These are phyloP conservation scores for Anisodus tanguticus DNA, from an alignment of 257 asterid species.

Conservation along the genomic window DNA sequence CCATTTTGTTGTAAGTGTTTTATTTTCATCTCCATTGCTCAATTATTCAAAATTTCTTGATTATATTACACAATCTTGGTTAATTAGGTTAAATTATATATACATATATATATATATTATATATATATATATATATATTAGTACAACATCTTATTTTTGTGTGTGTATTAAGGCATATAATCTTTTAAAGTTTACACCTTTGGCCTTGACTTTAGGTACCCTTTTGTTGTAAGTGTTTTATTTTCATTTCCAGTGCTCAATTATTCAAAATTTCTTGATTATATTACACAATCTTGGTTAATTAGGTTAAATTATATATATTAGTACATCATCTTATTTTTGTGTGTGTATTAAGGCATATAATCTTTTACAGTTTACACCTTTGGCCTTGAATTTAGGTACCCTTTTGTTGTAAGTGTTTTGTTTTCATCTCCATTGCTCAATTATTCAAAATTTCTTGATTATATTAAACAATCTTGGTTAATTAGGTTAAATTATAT, in stretches of 20 bases:
- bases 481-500: background rate
- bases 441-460: too few species aligned
- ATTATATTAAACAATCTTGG: background rate
- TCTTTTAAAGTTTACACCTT: background rate
- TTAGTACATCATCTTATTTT: background rate
- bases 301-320: background rate
- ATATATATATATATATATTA: too few species aligned
- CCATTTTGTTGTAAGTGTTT: background rate
- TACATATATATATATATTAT: too few species aligned
- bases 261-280: background rate
- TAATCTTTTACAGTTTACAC: background rate
- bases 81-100: too few species aligned
- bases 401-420: background rate
- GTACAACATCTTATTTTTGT: too few species aligned
- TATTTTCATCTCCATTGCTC: background rate
- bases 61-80: too few species aligned
- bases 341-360: too few species aligned
- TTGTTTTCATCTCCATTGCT: background rate
- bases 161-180: too few species aligned
- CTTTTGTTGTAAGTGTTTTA: background rate
- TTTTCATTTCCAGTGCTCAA: background rate
- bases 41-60: too few species aligned
- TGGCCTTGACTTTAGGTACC: background rate
- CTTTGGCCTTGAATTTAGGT: background rate
- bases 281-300: background rate